Evolutionary conservation across 2,329 filamentous ascomycete genomes (phyloP).

Genomic region (Didymella glomerata): DNA sequence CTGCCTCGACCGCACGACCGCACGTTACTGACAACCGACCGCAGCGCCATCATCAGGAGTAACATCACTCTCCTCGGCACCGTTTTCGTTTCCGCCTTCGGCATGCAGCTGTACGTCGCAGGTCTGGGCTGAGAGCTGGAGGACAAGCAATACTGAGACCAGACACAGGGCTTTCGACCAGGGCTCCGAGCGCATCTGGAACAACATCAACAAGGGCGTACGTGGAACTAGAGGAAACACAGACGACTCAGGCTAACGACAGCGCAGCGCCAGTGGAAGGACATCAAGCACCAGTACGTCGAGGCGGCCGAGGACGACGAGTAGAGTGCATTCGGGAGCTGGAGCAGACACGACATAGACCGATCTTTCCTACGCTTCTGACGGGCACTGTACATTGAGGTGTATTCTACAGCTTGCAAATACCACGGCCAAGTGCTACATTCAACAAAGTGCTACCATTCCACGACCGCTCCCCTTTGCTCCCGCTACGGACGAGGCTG

Average conservation of each 20-base stretch:
- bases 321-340: slow-evolving; percentile 30
- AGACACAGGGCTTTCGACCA: slow-evolving; percentile 78
- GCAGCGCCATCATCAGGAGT: slow-evolving; percentile 81
- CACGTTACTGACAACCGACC: slow-evolving; percentile 42
- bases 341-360: slow-evolving; percentile 31
- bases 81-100: slow-evolving; percentile 89
- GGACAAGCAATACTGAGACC: slow-evolving; percentile 33
- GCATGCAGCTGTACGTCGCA: slow-evolving; percentile 84
- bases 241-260: slow-evolving; percentile 30
- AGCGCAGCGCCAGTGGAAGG: slow-evolving; percentile 96
- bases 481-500: background rate
- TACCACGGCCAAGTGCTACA: slow-evolving; percentile 31
- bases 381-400: slow-evolving; percentile 44
- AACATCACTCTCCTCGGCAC: slow-evolving; percentile 88
- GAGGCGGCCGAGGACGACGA: slow-evolving; percentile 71
- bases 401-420: slow-evolving; percentile 49
- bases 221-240: slow-evolving; percentile 18
- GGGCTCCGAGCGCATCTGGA: slow-evolving; percentile 85
- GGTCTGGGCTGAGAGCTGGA: background rate
- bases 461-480: background rate
- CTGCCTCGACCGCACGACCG: slow-evolving; percentile 22
- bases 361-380: slow-evolving; percentile 25
- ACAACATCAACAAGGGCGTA: slow-evolving; percentile 88
- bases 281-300: slow-evolving; percentile 91
- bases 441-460: slow-evolving; percentile 18